Percentiles rank a stretch among this genome's conserved stretches.
phyloP scores from a whole-genome alignment of 2,329 filamentous ascomycete species.

The Neofusicoccum cordaticola region DNA sequence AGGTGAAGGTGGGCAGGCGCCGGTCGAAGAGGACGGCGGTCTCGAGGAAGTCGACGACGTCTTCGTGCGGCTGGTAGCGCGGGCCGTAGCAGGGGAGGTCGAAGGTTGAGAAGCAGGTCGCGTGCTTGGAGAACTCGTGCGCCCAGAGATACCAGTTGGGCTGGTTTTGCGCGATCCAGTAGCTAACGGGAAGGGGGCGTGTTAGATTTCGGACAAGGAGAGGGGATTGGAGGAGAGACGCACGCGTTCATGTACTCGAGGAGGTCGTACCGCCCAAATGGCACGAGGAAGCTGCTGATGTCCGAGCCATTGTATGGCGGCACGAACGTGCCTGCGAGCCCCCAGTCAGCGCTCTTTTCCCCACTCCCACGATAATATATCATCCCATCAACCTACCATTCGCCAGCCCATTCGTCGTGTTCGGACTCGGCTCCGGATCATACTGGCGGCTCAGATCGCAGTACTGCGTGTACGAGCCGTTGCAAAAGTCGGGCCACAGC shows the following conservation, averaged over 20 bases:
- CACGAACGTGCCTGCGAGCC: conserved; percentile 44
- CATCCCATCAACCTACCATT: conserved; percentile 40
- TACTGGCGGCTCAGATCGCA: conserved; percentile 65
- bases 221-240: conserved; percentile 22
- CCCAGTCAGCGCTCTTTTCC: neutral
- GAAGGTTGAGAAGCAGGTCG: conserved; percentile 65
- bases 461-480: conserved; percentile 64
- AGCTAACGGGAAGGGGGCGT: conserved; percentile 19
- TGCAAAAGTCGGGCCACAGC: conserved; percentile 55
- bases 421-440: conserved; percentile 59
- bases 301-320: conserved; percentile 57
- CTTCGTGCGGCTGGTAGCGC: conserved; percentile 53
- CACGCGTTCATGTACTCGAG: conserved; percentile 62
- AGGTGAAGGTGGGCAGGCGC: conserved; percentile 58
- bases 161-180: conserved; percentile 59
- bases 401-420: conserved; percentile 59
- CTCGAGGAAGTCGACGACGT: conserved; percentile 63
- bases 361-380: neutral
- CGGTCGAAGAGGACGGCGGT: conserved; percentile 59
- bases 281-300: conserved; percentile 58
- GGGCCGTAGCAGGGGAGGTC: conserved; percentile 64
- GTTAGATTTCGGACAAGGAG: conserved; percentile 1
- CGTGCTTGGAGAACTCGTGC: conserved; percentile 68
- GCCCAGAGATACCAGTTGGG: conserved; percentile 62
- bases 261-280: conserved; percentile 58